Percentiles rank a stretch among this genome's conserved stretches.
These are phyloP conservation scores for Grigorovia yakushimaensis DNA, from an alignment of 805 yeast genomes.

Conservation along the genomic window DNA sequence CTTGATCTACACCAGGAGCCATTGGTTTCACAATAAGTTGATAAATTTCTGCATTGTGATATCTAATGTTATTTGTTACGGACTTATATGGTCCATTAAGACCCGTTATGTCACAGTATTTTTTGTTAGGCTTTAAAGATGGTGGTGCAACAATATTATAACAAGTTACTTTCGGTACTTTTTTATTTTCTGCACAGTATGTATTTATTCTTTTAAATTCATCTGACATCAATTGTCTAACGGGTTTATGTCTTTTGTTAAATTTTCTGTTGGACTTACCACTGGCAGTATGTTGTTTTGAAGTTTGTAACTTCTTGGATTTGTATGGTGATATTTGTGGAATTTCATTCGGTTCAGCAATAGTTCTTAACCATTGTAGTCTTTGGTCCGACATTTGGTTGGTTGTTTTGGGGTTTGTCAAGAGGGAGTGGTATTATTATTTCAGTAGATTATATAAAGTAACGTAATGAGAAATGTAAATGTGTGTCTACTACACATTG, in stretches of 20 bases:
- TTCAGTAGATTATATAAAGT: too few species aligned
- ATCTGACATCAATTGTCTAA: constrained; percentile 63
- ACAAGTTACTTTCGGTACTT: constrained; percentile 49
- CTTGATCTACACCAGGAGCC: constrained; percentile 90
- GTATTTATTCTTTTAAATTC: constrained; percentile 59
- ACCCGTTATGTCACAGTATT: constrained; percentile 92
- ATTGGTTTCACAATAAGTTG: constrained; percentile 61
- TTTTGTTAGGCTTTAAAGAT: constrained; percentile 65
- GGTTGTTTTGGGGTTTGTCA: background rate
- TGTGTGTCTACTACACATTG: too few species aligned
- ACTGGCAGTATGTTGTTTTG: background rate
- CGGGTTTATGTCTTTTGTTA: constrained; percentile 58
- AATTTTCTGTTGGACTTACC: constrained; percentile 25
- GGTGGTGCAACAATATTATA: constrained; percentile 78
- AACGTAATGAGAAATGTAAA: too few species aligned
- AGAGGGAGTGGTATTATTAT: background rate
- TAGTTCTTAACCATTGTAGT: constrained; percentile 21
- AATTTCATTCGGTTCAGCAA: constrained; percentile 15
- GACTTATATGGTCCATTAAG: constrained; percentile 65
- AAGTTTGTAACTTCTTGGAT: constrained; percentile 35
- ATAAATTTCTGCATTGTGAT: constrained; percentile 74
- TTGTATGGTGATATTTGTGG: constrained; percentile 45
- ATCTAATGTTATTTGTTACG: constrained; percentile 67
- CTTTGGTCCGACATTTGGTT: constrained; percentile 10
- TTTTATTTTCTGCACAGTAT: background rate